A percentile compares a stretch with the other conserved stretches of the same genome.
Conservation (phyloP, 2,329 filamentous ascomycete genomes). For the Eutypa lata region DNA sequence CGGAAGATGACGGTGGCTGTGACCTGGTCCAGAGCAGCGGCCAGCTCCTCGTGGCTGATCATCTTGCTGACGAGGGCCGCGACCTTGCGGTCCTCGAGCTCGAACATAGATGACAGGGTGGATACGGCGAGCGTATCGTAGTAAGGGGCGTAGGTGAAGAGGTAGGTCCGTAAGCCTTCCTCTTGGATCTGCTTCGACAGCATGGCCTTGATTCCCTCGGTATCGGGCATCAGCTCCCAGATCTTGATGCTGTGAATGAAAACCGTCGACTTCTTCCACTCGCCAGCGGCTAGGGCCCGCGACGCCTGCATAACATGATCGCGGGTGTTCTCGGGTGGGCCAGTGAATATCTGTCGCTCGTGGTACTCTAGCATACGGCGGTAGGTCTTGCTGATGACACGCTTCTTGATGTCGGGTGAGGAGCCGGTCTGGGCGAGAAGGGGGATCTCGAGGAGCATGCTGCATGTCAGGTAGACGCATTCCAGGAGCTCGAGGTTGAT, state of each 20-base stretch:
- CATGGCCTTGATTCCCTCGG: constrained; percentile 94
- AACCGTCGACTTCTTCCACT: constrained; percentile 95
- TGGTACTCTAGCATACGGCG: constrained; percentile 99
- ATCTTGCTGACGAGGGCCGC: constrained; percentile 96
- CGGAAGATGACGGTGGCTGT: constrained; percentile 97
- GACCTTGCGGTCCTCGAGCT: constrained; percentile 86
- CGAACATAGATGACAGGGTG: constrained; percentile 91
- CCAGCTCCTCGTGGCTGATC: constrained; percentile 98
- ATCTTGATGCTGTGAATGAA: constrained; percentile 99
- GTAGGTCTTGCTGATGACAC: constrained; percentile 98
- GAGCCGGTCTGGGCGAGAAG: constrained; percentile 95
- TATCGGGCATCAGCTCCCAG: constrained; percentile 94
- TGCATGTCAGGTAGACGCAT: constrained; percentile 97
- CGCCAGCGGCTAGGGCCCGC: constrained; percentile 91
- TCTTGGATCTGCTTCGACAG: constrained; percentile 98
- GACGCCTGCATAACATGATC: constrained; percentile 99
- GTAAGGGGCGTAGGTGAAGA: constrained; percentile 99
- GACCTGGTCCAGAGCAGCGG: constrained; percentile 94
- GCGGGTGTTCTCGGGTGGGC: constrained; percentile 95
- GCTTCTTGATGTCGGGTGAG: constrained; percentile 94
- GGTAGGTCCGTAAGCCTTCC: constrained; percentile 94
- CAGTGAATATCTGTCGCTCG: constrained; percentile 98
- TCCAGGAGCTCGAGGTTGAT: constrained; percentile 98
- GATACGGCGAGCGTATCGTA: constrained; percentile 92
- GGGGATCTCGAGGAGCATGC: constrained; percentile 98